Percentiles rank a stretch among this genome's conserved stretches.
Conservation (phyloP, 306 rosid genomes). For the Lablab purpureus region DNA sequence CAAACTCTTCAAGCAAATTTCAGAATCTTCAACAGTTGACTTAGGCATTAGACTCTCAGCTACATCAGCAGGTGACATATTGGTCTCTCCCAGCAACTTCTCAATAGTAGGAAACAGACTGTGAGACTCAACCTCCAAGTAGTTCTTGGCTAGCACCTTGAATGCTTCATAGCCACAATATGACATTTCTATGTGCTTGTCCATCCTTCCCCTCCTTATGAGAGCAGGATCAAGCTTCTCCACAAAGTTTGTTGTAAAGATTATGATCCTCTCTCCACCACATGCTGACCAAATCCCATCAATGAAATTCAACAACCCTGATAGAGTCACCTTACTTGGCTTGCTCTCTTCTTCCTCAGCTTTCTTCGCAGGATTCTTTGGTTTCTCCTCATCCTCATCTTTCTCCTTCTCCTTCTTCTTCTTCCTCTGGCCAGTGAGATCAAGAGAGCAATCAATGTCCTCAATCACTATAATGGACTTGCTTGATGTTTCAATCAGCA, state of each 20-base stretch:
- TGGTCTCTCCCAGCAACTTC: conserved; percentile 51
- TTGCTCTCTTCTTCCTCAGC: conserved; percentile 45
- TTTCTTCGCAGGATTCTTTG: conserved; percentile 31
- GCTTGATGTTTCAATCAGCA: conserved; percentile 50
- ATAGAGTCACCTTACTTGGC: conserved; percentile 61
- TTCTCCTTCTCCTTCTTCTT: conserved; percentile 40
- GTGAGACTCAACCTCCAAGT: conserved; percentile 57
- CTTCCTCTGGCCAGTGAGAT: conserved; percentile 66
- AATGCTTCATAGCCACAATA: conserved; percentile 68
- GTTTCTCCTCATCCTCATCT: not conserved
- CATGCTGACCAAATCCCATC: conserved; percentile 86
- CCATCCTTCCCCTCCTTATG: conserved; percentile 71
- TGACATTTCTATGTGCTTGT: conserved; percentile 68
- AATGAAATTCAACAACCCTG: conserved; percentile 66
- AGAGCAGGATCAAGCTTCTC: conserved; percentile 76
- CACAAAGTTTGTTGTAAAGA: conserved; percentile 68
- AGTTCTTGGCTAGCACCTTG: conserved; percentile 66
- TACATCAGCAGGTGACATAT: conserved; percentile 71
- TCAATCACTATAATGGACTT: conserved; percentile 63
- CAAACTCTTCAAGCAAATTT: conserved; percentile 54
- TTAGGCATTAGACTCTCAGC: conserved; percentile 79
- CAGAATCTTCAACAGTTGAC: conserved; percentile 43
- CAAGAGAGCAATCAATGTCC: conserved; percentile 71
- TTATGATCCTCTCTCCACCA: conserved; percentile 65
- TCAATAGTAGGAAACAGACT: conserved; percentile 48